Base-by-base conservation (phyloP, 768 basidiomycete genomes). In the Lyophyllum semitale region DNA sequence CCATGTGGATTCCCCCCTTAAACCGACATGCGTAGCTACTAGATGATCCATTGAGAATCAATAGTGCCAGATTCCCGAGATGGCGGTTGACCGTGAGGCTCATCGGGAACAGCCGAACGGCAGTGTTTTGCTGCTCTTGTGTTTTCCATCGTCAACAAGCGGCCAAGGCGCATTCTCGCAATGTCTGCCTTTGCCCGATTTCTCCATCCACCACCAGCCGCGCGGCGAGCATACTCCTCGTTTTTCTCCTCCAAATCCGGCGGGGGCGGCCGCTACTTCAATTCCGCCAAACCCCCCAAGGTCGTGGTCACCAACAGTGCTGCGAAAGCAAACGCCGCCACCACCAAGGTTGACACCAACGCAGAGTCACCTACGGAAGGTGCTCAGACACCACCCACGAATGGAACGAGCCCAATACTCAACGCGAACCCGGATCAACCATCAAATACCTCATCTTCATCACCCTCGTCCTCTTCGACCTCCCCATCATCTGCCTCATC, bases 201-300 rank as follows among this genome's bases (percentile, higher is more conserved):
- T 48, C 68, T 84, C 43, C 80, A 73, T 48, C 73, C 76, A 59
- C 49, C 75, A 26, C 79, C 77, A 45, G 75, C 77, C 20, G 71
- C 77, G 15, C 73, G 80, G 45, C 80, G 90, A 65, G 69, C 82
- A 9, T 91, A 89, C 60, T 92, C 87, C 6, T 91, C 89, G 1
- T 86, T 88, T 61, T 92, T 90, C 73, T 89, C 88, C 12, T 87
- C 86, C 25, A 90, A 88, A 64, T 77, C 88, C 1, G 89, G 90
- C 23, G 60, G 64, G 3, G 77, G 81, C 0, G 90, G 90, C 18
- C 80, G 90, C 27, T 88, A 85, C 63, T 89, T 91, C 69, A 85
- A 87, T 55, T 84, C 89, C 4, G 72, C 88, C 8, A 93, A 91
- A 68, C 76, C 86, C 17, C 78, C 84, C 55, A 84, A 85, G 67